phyloP scores from a whole-genome alignment of 768 basidiomycete genomes.

The Mycena rebaudengoi region DNA sequence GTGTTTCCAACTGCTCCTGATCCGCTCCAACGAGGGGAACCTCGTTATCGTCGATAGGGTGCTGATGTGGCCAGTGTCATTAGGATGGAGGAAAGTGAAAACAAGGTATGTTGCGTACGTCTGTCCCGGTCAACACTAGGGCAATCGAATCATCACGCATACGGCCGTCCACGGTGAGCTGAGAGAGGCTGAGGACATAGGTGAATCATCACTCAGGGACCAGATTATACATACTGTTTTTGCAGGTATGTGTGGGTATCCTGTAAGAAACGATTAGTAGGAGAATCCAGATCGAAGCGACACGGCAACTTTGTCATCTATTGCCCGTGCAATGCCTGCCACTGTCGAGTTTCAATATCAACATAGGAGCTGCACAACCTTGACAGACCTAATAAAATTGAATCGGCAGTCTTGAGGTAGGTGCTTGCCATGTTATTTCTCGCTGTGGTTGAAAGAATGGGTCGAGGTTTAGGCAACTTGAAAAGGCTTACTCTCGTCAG shows the following conservation, averaged over 20 bases:
- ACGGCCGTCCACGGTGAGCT: constrained; percentile 20
- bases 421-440: constrained; percentile 19
- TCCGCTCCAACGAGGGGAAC: not conserved
- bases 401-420: constrained; percentile 19
- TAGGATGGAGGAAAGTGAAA: not conserved
- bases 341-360: not conserved
- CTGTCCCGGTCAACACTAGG: constrained; percentile 22
- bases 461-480: too few species aligned
- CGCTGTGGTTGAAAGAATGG: too few species aligned
- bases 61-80: not conserved
- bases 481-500: too few species aligned
- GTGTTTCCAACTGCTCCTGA: constrained; percentile 1
- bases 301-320: constrained; percentile 15
- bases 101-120: constrained; percentile 16
- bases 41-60: constrained; percentile 21
- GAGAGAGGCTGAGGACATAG: not conserved
- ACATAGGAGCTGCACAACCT: not conserved
- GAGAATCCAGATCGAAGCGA: not conserved
- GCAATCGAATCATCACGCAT: constrained; percentile 18
- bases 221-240: not conserved
- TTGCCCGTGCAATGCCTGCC: constrained; percentile 14
- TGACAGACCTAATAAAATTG: constrained; percentile 16
- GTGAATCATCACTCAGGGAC: not conserved
- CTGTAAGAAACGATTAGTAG: not conserved
- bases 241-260: constrained; percentile 17